These are phyloP conservation scores for Akanthomyces uredinophilus DNA, from an alignment of 2,329 filamentous ascomycete species.

Conservation along the genomic window DNA sequence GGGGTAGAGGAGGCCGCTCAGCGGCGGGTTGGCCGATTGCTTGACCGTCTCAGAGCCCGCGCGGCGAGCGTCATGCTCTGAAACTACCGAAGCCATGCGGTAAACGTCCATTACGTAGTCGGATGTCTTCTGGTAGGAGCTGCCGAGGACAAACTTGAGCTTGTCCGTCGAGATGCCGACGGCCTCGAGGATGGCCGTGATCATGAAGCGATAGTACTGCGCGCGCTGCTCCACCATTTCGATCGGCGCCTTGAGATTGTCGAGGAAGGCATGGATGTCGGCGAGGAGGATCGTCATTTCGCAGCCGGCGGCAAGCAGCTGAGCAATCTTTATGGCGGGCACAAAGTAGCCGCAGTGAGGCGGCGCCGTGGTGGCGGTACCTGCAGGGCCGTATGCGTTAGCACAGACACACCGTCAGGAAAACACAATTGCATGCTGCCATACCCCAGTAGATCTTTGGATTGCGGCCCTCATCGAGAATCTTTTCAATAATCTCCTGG, in stretches of 20 bases:
- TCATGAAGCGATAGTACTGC: constrained; percentile 75
- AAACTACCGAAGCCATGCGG: constrained; percentile 64
- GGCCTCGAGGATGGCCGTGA: constrained; percentile 68
- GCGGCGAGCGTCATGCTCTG: constrained; percentile 79
- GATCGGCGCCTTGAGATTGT: constrained; percentile 80
- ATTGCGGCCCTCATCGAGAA: constrained; percentile 64
- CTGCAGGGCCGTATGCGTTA: constrained; percentile 27
- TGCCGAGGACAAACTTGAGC: constrained; percentile 79
- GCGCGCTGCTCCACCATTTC: constrained; percentile 79
- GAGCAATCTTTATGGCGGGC: constrained; percentile 81
- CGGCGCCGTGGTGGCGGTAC: constrained; percentile 78
- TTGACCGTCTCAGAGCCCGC: constrained; percentile 94
- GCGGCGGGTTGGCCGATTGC: constrained; percentile 70
- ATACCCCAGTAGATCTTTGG: constrained; percentile 80
- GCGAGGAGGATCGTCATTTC: constrained; percentile 74
- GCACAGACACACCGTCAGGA: background rate
- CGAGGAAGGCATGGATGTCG: constrained; percentile 72
- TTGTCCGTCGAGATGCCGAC: constrained; percentile 75
- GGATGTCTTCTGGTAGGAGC: constrained; percentile 67
- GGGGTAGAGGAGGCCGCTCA: constrained; percentile 46
- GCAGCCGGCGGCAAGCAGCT: constrained; percentile 80
- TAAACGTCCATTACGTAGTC: constrained; percentile 88
- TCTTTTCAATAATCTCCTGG: constrained; percentile 72
- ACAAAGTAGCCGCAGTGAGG: constrained; percentile 90
- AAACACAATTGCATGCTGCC: constrained; percentile 5